Evolutionary conservation across 1,284 basidiomycete genomes (phyloP).

Genomic region (Sporisorium exsertum): DNA sequence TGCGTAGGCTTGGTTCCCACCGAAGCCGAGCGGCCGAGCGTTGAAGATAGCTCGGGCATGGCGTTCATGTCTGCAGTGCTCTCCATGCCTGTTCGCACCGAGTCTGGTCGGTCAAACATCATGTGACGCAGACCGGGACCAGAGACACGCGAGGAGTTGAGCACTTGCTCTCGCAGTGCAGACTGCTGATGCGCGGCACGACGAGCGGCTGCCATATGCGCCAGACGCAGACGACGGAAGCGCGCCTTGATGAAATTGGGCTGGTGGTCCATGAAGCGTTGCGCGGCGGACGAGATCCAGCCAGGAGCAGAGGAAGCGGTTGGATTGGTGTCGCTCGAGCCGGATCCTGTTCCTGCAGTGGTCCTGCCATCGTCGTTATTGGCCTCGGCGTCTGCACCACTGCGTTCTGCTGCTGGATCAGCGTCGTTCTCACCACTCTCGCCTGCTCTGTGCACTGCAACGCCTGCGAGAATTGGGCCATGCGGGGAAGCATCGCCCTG

Average conservation of each 20-base stretch:
- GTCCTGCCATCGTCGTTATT: conserved; percentile 48
- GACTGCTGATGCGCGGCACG: conserved; percentile 60
- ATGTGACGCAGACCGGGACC: conserved; percentile 57
- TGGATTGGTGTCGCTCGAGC: conserved; percentile 57
- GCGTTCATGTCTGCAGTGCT: conserved; percentile 17
- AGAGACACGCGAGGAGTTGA: conserved; percentile 40
- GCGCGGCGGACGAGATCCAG: conserved; percentile 44
- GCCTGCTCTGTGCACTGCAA: conserved; percentile 17
- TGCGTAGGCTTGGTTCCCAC: conserved; percentile 26
- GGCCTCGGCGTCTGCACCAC: conserved; percentile 10
- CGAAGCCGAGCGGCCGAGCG: conserved; percentile 26
- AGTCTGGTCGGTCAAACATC: conserved; percentile 55
- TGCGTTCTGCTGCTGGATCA: conserved; percentile 10
- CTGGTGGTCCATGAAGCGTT: conserved; percentile 50
- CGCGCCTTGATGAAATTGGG: conserved; percentile 61
- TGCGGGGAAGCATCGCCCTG: not conserved
- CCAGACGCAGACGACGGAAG: conserved; percentile 56
- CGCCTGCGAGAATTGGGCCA: conserved; percentile 15
- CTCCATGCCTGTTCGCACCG: conserved; percentile 31
- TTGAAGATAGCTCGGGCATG: conserved; percentile 38
- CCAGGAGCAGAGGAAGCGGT: conserved; percentile 53
- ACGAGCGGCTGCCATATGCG: conserved; percentile 60
- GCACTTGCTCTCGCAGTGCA: conserved; percentile 58
- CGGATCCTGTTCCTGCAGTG: conserved; percentile 44
- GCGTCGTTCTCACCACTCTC: conserved; percentile 9